These are phyloP conservation scores for Dendryphion nanum DNA, from an alignment of 2,329 filamentous ascomycete genomes.

Conservation along the genomic window DNA sequence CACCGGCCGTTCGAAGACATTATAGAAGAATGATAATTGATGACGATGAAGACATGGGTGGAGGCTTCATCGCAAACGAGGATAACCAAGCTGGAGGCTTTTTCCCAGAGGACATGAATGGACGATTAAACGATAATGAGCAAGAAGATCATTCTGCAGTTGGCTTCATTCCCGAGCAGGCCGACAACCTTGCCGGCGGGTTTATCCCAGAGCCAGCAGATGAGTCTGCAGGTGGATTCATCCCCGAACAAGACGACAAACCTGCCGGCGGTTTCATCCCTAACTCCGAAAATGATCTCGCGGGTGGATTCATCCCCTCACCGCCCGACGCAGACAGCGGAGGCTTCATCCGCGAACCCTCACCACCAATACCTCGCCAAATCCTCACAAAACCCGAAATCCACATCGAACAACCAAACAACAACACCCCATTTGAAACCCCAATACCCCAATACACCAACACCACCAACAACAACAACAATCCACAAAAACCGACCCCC, in stretches of 20 bases:
- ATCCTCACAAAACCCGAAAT: no score
- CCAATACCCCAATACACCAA: no score
- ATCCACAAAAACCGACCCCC: no score
- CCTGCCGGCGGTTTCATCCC: slow-evolving; percentile 14
- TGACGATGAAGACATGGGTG: slow-evolving; percentile 5
- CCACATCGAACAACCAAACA: no score
- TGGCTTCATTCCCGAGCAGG: slow-evolving; percentile 13
- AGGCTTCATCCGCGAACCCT: not conserved
- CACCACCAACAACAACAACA: no score
- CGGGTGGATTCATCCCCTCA: slow-evolving; percentile 2
- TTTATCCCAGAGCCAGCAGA: slow-evolving; percentile 23
- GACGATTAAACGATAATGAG: no score
- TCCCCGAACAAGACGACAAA: slow-evolving; percentile 18
- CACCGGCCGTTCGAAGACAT: slow-evolving; percentile 16
- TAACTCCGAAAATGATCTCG: not conserved
- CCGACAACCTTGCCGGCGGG: slow-evolving; percentile 9
- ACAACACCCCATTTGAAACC: not conserved
- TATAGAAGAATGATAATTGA: slow-evolving; percentile 9
- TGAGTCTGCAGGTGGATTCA: slow-evolving; percentile 23
- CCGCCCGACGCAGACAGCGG: slow-evolving; percentile 20
- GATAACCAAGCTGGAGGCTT: slow-evolving; percentile 17
- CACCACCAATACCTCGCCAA: no score
- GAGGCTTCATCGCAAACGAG: slow-evolving; percentile 7
- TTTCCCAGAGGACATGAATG: slow-evolving; percentile 13
- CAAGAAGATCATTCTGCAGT: not conserved